Evolutionary conservation across 1,139 yeast species (phyloP).

Genomic region (Taiozyma sp.): DNA sequence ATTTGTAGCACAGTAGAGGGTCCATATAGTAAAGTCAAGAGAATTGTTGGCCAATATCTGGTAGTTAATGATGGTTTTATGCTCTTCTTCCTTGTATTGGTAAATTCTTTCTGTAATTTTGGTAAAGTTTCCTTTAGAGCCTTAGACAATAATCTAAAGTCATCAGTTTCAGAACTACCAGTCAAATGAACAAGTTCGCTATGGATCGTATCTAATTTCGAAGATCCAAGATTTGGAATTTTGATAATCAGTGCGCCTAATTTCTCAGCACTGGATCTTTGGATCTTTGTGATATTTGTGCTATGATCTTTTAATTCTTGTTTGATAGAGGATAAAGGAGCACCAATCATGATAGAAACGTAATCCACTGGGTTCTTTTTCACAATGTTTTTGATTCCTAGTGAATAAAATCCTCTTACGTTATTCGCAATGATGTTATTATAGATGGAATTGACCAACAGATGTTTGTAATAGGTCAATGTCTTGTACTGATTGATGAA

Average conservation of each 20-base stretch:
- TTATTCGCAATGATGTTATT: constrained; percentile 17
- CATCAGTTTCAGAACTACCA: not conserved
- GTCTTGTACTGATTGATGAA: constrained; percentile 9
- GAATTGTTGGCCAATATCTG: constrained; percentile 64
- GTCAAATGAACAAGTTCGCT: not conserved
- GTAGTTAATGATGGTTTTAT: constrained; percentile 42
- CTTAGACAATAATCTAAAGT: not conserved
- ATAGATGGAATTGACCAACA: constrained; percentile 13
- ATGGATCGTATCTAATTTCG: not conserved
- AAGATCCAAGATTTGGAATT: constrained; percentile 22
- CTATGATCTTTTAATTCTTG: constrained; percentile 26
- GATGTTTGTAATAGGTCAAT: constrained; percentile 9
- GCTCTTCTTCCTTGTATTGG: not conserved
- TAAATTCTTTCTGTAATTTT: constrained; percentile 9
- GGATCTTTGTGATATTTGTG: constrained; percentile 18
- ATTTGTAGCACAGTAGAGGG: constrained; percentile 41
- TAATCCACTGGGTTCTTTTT: constrained; percentile 13
- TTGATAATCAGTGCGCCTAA: constrained; percentile 31
- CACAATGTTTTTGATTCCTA: constrained; percentile 8
- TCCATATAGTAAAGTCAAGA: constrained; percentile 39
- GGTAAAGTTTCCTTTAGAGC: not conserved
- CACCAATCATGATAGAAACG: constrained; percentile 25
- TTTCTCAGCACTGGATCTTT: constrained; percentile 26
- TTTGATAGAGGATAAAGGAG: constrained; percentile 30
- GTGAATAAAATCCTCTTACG: constrained; percentile 18